phyloP scores from a whole-genome alignment of 192 early-diverging fungal genomes.

The Umbelopsis sp. region DNA sequence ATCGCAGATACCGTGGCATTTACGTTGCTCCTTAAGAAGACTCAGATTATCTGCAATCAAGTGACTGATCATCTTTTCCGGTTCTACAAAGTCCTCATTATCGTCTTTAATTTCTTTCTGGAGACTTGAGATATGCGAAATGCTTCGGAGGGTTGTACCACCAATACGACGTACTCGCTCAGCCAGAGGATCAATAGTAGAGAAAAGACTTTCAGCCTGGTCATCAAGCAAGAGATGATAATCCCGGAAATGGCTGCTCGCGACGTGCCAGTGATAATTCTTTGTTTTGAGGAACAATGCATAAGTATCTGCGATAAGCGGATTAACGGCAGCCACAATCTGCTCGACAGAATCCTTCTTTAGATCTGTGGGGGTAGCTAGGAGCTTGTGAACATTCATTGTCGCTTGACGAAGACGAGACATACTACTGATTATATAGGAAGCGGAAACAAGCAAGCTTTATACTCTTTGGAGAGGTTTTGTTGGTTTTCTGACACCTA shows the following conservation, averaged over 20 bases:
- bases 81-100: conserved; percentile 20
- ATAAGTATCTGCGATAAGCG: conserved; percentile 19
- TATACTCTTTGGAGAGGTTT: neutral
- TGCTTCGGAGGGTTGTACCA: conserved; percentile 13
- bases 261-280: conserved; percentile 24
- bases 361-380: conserved; percentile 20
- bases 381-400: conserved; percentile 11
- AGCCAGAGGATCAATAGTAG: conserved; percentile 15
- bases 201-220: conserved; percentile 6
- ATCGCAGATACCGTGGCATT: neutral
- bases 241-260: conserved; percentile 23
- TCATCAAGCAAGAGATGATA: conserved; percentile 23
- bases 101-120: conserved; percentile 23
- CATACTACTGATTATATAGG: neutral
- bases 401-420: conserved; percentile 14
- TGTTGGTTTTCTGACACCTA: no score
- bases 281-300: conserved; percentile 22
- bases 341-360: neutral
- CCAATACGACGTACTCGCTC: conserved; percentile 27
- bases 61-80: conserved; percentile 22
- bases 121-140: conserved; percentile 18
- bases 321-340: neutral
- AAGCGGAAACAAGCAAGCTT: neutral
- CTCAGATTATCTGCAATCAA: conserved; percentile 17
- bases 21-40: conserved; percentile 23